Evolutionary conservation across 345 rosid species (phyloP), one percentile per base, ranked within the genome.

Genomic region (Brassica cretica): DNA sequence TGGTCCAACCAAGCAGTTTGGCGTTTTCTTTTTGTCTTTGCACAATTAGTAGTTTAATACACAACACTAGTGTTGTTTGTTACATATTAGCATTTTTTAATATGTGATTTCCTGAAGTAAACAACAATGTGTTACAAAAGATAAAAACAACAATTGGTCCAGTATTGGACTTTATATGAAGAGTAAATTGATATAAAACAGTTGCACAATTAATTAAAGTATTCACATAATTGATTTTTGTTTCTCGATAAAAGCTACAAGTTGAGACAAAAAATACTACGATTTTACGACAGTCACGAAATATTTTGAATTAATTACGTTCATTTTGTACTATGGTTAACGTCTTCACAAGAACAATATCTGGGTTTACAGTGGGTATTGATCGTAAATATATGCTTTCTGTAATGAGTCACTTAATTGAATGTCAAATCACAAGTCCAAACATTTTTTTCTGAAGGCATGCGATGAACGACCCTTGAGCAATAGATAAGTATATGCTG

Each of bases 1-100:
- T 68, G 68, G 64, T 70, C 63, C 83, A 70, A 70, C 79, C 21
- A 71, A 80, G 72, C 80, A 58, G 11, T 75, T 80, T 80, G 83
- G 79, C 83, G 63, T 80, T 80, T 75, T 75, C 73, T 64, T 66
- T 70, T 80, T 75, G 83, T 80, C 65, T 8, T 70, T 64, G 46
- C 32, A 32, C 37, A 75, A 41, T 80, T 58, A 44, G 25, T 60
- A 60, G 66, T 72, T 66, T 68, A 39, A 61, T 49, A 68, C 46
- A 74, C 59, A 16, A 16, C 78, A 60, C n/a, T 53, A 68, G 11
- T 41, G 49, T 59, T 78, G 67, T 58, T 46, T 56, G 55, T 46
- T 41, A 58, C n/a, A n/a, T n/a, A 51, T 51, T 25, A 59, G 19
- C 73, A 72, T 66, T 78, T 72, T 15, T 25, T 60, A 30, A 14